Evolutionary conservation across 1,284 basidiomycete genomes (phyloP).

Genomic region (Hymenochaete sp.): DNA sequence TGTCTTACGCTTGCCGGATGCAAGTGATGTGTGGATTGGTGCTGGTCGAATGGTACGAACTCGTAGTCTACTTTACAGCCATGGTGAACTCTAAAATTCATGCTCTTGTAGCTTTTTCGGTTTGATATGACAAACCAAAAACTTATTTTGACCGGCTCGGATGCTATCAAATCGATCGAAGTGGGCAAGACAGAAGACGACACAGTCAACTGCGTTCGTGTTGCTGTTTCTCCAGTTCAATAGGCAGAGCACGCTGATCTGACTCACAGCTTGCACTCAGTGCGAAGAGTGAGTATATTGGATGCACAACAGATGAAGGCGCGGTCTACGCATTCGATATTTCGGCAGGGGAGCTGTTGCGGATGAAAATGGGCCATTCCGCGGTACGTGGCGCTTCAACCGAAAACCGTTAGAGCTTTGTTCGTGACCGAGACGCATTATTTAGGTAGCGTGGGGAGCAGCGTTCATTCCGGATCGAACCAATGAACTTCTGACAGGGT

Average conservation of each 20-base stretch:
- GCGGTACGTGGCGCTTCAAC: slow-evolving; percentile 43
- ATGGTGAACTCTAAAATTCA: background rate
- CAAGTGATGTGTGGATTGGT: slow-evolving; percentile 47
- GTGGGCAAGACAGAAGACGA: slow-evolving; percentile 48
- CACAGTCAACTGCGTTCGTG: slow-evolving; percentile 56
- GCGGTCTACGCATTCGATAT: slow-evolving; percentile 56
- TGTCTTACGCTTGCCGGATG: slow-evolving; percentile 25
- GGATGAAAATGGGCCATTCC: slow-evolving; percentile 54
- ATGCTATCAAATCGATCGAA: slow-evolving; percentile 37
- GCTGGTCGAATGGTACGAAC: slow-evolving; percentile 46
- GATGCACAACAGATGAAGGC: slow-evolving; percentile 63
- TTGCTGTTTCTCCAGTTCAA: slow-evolving; percentile 1
- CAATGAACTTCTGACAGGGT: slow-evolving; percentile 61
- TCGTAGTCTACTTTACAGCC: slow-evolving; percentile 18
- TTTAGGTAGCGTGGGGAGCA: slow-evolving; percentile 58
- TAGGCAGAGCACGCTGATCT: slow-evolving; percentile 23
- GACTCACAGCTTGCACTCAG: slow-evolving; percentile 51
- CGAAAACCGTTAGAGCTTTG: background rate
- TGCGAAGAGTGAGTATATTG: slow-evolving; percentile 45
- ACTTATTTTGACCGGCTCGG: slow-evolving; percentile 39
- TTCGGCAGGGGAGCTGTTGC: slow-evolving; percentile 33
- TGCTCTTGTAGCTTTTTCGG: slow-evolving; percentile 7
- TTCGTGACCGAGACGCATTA: background rate
- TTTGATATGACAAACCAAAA: slow-evolving; percentile 27
- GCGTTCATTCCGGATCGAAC: slow-evolving; percentile 62